phyloP scores from a whole-genome alignment of 192 early-diverging fungal species.

The Anaeromyces robustus region DNA sequence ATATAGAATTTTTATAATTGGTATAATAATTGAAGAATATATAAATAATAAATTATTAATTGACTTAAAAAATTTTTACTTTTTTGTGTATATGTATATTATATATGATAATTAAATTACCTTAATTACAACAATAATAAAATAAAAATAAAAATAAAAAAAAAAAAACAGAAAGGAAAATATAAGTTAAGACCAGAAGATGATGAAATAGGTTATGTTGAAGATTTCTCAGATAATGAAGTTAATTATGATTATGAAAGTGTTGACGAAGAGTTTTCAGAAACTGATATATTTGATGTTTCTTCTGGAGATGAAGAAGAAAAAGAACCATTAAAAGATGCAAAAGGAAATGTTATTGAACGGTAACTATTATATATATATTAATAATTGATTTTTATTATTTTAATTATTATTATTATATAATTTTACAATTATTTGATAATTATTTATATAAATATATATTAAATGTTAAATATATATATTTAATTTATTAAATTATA shows the following conservation, averaged over 20 bases:
- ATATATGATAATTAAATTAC: neutral
- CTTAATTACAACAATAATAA: constrained; percentile 7
- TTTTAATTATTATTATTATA: too few relatives aligned
- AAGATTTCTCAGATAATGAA: neutral
- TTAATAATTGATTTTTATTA: too few relatives aligned
- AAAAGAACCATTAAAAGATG: constrained; percentile 3
- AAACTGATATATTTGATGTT: constrained; percentile 1
- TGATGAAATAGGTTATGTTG: neutral
- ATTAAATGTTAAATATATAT: too few relatives aligned
- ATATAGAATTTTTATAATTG: too few relatives aligned
- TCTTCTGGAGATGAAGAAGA: neutral
- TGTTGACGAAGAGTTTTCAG: neutral
- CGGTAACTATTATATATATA: neutral
- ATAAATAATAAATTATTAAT: too few relatives aligned
- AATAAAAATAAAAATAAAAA: constrained; percentile 10
- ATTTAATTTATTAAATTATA: too few relatives aligned
- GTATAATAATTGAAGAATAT: too few relatives aligned
- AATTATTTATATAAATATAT: too few relatives aligned
- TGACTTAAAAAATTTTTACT: too few relatives aligned
- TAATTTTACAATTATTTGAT: too few relatives aligned
- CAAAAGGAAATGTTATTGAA: neutral
- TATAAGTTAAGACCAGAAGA: constrained; percentile 2
- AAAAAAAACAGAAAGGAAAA: constrained; percentile 8
- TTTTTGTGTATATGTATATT: too few relatives aligned
- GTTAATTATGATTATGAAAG: neutral